These are phyloP conservation scores for Quercus phellos DNA, from an alignment of 331 rosid species.

Conservation along the genomic window DNA sequence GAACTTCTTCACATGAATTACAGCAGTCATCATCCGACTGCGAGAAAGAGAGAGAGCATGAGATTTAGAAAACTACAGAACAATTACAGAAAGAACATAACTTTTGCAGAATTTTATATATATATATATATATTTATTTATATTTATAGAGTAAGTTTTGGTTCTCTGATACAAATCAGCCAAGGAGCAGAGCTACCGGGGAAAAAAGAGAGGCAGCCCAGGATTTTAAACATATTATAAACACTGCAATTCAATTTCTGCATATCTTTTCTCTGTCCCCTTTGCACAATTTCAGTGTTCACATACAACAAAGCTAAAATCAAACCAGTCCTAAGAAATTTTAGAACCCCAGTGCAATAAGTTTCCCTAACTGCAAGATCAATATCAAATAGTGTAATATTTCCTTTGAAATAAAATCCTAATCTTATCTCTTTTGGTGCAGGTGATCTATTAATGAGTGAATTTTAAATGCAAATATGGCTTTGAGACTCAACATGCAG, in stretches of 20 bases:
- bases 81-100: background rate
- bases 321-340: background rate
- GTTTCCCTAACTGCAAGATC: background rate
- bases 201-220: no score
- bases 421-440: no score
- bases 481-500: no score
- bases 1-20: conserved; percentile 88
- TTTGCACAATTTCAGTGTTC: background rate
- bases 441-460: no score
- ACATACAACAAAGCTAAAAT: background rate
- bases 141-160: background rate
- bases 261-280: background rate
- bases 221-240: no score
- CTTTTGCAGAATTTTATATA: background rate
- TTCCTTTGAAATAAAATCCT: no score
- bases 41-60: conserved; percentile 19
- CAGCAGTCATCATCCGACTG: conserved; percentile 91
- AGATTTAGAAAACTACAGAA: conserved; percentile 11
- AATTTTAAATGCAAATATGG: no score
- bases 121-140: background rate
- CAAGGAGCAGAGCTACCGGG: background rate
- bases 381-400: no score
- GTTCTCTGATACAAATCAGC: background rate
- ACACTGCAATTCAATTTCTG: no score
- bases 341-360: background rate